Evolutionary conservation across 257 asterid genomes (phyloP), one percentile per base, ranked within the genome.

Genomic region (Scutellaria galericulata): DNA sequence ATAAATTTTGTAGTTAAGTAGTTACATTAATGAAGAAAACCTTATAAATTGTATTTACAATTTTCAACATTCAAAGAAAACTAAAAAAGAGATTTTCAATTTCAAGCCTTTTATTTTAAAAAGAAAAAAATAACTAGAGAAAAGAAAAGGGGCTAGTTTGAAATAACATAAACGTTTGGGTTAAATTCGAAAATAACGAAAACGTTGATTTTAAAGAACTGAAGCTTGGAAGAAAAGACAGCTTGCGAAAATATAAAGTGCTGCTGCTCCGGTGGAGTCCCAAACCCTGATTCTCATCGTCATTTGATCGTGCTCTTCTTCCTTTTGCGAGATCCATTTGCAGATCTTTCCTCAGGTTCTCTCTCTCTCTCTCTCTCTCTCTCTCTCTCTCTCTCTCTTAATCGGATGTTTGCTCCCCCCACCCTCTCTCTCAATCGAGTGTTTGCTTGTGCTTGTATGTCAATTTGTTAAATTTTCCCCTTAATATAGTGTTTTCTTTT

Each of bases 201-300:
- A 56, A 13, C 58, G 24, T 24, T 51, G 58, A 18, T 52, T 58
- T 46, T 67, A 64, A 51, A 66, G 71, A 35, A 56, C 62, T 61
- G 68, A 75, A 68, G 78, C 84, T 80, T 80, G 84, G 79, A 35
- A 72, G 58, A 72, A 80, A 76, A 80, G 84, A 50, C 79, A 80
- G 78, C 80, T 59, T 27, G 0, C 64, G 14, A 56, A 46, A 64
- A 70, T 75, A 50, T 64, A 70, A 57, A 41, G 45, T 9, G 75
- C 72, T 53, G 47, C 74, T 59, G 72, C 70, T 46, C 70, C 76
- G 27, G 71, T 40, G 59, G 27, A 64, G 37, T 41, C 47, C 35
- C 31, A 72, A 65, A 70, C 72, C 48, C 51, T 48, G 75, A 79
- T 75, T 57, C 31, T 42, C 20, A 31, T 74, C 60, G 5, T 18